A percentile compares a stretch with the other conserved stretches of the same genome.
Evolutionary conservation across 305 asterid species (phyloP).

Genomic region (Fraxinus platypoda): DNA sequence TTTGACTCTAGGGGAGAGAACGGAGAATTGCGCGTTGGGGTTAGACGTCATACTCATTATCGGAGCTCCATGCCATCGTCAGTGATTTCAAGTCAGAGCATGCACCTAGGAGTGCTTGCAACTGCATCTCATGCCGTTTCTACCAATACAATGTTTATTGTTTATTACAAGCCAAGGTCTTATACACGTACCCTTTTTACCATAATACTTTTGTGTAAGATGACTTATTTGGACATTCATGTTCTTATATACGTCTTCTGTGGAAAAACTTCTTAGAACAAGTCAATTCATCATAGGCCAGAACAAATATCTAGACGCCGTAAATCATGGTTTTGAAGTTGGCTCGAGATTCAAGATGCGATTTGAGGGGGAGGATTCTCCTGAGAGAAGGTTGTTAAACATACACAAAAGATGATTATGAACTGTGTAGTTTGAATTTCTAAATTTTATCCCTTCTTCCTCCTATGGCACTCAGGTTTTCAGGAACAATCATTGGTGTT

Average conservation of each 20-base stretch:
- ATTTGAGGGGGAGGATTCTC: slow-evolving; percentile 92
- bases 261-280: slow-evolving; percentile 44
- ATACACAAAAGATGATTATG: slow-evolving; percentile 13
- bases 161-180: slow-evolving; percentile 93
- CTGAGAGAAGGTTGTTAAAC: slow-evolving; percentile 73
- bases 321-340: slow-evolving; percentile 62
- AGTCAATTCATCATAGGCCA: slow-evolving; percentile 89
- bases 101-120: slow-evolving; percentile 97
- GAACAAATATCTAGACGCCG: slow-evolving; percentile 78
- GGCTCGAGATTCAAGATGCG: slow-evolving; percentile 96
- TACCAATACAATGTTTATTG: slow-evolving; percentile 74
- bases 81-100: slow-evolving; percentile 94
- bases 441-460: slow-evolving; percentile 8
- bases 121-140: slow-evolving; percentile 89
- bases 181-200: not conserved
- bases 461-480: slow-evolving; percentile 48
- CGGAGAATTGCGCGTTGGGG: slow-evolving; percentile 87
- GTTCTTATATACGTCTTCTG: not conserved
- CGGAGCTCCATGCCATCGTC: slow-evolving; percentile 87
- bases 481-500: slow-evolving; percentile 86
- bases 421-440: not conserved
- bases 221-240: not conserved
- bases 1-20: slow-evolving; percentile 57
- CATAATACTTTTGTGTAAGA: not conserved
- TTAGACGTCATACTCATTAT: slow-evolving; percentile 66